phyloP scores from a whole-genome alignment of 768 basidiomycete genomes.

The Hygrophorus pudorinus region DNA sequence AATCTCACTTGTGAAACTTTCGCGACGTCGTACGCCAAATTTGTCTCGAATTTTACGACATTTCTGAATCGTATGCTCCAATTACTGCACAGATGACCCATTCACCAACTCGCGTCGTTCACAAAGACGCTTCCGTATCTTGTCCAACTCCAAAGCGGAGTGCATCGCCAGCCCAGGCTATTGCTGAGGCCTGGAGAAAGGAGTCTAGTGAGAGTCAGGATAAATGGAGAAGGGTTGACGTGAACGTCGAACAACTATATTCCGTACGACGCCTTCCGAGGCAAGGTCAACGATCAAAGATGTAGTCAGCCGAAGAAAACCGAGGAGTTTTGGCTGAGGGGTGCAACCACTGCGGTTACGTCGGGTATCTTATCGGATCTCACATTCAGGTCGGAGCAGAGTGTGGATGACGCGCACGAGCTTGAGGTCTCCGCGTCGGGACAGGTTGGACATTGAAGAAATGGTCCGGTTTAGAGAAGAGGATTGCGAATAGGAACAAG shows the following conservation, averaged over 20 bases:
- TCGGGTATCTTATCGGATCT: constrained; percentile 6
- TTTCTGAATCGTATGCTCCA: constrained; percentile 21
- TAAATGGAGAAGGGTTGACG: constrained; percentile 42
- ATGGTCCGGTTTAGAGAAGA: no score
- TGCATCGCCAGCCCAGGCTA: constrained; percentile 48
- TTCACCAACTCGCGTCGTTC: constrained; percentile 27
- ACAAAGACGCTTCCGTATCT: constrained; percentile 7
- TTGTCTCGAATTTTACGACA: constrained; percentile 14
- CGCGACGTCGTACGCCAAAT: constrained; percentile 28
- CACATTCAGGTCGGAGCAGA: background rate
- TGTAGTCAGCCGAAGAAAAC: constrained; percentile 26
- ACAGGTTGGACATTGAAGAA: background rate
- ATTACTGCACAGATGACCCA: constrained; percentile 32
- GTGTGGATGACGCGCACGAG: background rate
- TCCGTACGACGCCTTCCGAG: constrained; percentile 24
- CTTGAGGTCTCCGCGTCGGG: background rate
- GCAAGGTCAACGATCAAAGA: constrained; percentile 37
- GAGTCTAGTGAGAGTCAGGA: constrained; percentile 52
- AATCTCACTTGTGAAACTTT: constrained; percentile 24
- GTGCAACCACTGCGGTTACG: background rate
- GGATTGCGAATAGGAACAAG: no score
- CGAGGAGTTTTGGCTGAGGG: background rate
- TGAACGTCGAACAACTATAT: constrained; percentile 42
- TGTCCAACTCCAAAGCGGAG: constrained; percentile 17
- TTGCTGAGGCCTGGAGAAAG: constrained; percentile 59